Evolutionary conservation across 805 yeast genomes (phyloP), one percentile per base, ranked within the genome.

Genomic region (Lachancea kluyveri): DNA sequence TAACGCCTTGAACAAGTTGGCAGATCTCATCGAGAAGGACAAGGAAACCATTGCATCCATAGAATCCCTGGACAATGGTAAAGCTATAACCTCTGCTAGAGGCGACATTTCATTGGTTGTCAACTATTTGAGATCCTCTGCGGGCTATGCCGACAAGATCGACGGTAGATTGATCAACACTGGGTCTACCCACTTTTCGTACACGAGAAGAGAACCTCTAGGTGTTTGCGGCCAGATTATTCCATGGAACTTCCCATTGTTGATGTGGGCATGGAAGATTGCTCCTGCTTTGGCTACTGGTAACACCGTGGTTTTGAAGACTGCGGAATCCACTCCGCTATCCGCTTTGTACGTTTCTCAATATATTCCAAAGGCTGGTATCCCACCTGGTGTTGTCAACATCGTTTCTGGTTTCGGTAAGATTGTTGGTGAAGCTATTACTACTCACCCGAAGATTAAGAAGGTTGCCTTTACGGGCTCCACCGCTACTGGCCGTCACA

Each of bases 381-480:
- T 85, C 60, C 96, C 96, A 45, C 73, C 84, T 21, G 96, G 96
- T 64, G 95, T 86, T 21, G 68, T 86, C 46, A 88, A 88, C 66
- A 73, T 88, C 48, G 70, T 88, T 31, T 77, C 88, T 45, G 96
- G 96, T 36, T 79, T 72, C 48, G 96, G 96, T 57, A 74, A 74
- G 56, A 77, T 72, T 51, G 81, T 90, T 33, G 96, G 96, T 60
- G 75, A 75, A 41, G 81, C 86, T 26, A 72, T 88, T 43, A 70
- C 90, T 30, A 61, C 68, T 36, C 96, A 88, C 64, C 79, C 78
- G 49, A 76, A 72, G 57, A 77, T 88, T 50, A 83, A 83, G 67
- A 88, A 88, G 71, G 71, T 88, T 54, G 94, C 96, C 8, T 88
- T 88, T 66, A 88, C 96, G 36, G 96, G 96, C 46, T 87, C 96